phyloP scores from a whole-genome alignment of 2,329 filamentous ascomycete genomes.

The Aspergillus quadrilineatus region DNA sequence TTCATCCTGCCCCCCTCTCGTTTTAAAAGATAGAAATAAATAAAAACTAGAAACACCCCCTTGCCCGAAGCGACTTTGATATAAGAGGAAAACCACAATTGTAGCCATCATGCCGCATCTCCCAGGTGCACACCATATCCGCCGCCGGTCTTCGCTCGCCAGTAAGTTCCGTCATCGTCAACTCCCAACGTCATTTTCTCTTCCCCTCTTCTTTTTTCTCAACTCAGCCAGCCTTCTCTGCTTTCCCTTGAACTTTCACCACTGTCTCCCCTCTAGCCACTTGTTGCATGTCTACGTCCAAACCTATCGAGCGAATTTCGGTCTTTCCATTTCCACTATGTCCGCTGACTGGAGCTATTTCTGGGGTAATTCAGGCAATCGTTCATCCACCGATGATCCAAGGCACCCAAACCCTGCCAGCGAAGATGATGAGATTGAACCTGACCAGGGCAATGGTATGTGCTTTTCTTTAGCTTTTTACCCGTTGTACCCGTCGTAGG shows the following conservation, averaged over 20 bases:
- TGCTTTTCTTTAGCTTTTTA: not conserved
- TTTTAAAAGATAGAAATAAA: slow-evolving; percentile 6
- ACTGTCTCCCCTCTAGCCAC: not conserved
- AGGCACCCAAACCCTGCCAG: slow-evolving; percentile 36
- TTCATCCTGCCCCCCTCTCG: slow-evolving; percentile 3
- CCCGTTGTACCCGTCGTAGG: not conserved
- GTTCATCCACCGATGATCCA: slow-evolving; percentile 59
- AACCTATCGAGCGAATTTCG: slow-evolving; percentile 1
- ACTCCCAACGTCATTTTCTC: slow-evolving; percentile 22
- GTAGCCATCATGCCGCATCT: slow-evolving; percentile 36
- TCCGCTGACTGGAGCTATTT: slow-evolving; percentile 28
- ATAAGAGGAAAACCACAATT: not conserved
- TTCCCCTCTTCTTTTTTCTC: slow-evolving; percentile 10
- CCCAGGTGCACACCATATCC: slow-evolving; percentile 36
- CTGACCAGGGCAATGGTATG: slow-evolving; percentile 91
- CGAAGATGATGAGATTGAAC: slow-evolving; percentile 76
- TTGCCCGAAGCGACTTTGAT: slow-evolving; percentile 4
- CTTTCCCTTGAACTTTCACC: not conserved
- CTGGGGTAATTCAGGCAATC: slow-evolving; percentile 38
- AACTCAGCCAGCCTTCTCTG: slow-evolving; percentile 4
- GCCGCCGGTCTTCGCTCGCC: slow-evolving; percentile 35
- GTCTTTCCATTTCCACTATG: slow-evolving; percentile 19
- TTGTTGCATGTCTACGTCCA: not conserved
- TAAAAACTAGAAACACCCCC: slow-evolving; percentile 1
- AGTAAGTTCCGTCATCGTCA: slow-evolving; percentile 31